These are phyloP conservation scores for Paraphoma sp. DNA, from an alignment of 2,329 filamentous ascomycete species.

Conservation along the genomic window DNA sequence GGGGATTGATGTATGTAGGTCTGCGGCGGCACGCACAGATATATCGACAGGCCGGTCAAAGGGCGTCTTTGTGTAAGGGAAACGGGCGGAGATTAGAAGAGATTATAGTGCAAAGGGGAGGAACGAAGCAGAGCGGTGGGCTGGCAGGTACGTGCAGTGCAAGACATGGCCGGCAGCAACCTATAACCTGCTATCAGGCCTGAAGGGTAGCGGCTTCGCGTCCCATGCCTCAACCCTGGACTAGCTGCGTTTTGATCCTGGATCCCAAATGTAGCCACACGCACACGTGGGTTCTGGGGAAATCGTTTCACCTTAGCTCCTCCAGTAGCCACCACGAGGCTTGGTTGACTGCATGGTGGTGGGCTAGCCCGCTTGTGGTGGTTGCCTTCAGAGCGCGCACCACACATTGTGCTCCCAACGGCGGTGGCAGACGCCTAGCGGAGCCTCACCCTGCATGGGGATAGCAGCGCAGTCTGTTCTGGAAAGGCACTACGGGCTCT, in stretches of 20 bases:
- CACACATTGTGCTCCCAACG: constrained; percentile 19
- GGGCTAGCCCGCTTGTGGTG: constrained; percentile 18
- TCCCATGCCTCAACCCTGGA: constrained; percentile 28
- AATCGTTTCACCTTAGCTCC: constrained; percentile 45
- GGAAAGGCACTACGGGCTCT: constrained; percentile 28
- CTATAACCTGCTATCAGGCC: constrained; percentile 46
- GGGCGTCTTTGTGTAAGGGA: neutral
- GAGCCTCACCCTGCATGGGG: constrained; percentile 24
- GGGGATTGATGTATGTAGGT: constrained; percentile 28
- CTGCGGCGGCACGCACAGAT: constrained; percentile 30
- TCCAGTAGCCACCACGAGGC: constrained; percentile 21
- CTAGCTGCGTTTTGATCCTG: constrained; percentile 40
- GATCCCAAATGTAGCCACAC: constrained; percentile 41
- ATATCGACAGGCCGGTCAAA: constrained; percentile 23
- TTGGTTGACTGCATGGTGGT: constrained; percentile 27
- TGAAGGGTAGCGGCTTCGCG: constrained; percentile 37
- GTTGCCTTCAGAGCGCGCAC: constrained; percentile 9
- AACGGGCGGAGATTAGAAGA: constrained; percentile 21
- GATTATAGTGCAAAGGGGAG: constrained; percentile 17
- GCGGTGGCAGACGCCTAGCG: constrained; percentile 22
- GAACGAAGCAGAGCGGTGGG: constrained; percentile 19
- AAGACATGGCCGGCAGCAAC: constrained; percentile 40
- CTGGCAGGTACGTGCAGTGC: constrained; percentile 27
- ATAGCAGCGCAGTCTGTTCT: constrained; percentile 25
- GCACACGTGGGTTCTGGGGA: constrained; percentile 47